phyloP scores from a whole-genome alignment of 1,284 basidiomycete genomes.

The Calocybe gambosa region DNA sequence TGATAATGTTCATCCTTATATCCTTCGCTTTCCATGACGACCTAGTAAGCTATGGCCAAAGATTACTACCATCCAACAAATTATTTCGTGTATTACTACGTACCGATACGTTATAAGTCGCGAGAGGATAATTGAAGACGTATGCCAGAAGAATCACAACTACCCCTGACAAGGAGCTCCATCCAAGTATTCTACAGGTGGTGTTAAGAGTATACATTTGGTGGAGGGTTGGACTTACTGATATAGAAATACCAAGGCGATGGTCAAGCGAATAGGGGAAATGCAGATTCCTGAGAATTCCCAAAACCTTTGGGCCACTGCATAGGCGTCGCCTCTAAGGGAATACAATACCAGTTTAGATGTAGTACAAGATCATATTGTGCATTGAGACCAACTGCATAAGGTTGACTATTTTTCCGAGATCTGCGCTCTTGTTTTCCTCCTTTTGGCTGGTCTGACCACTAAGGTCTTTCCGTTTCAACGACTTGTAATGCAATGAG shows the following conservation, averaged over 20 bases:
- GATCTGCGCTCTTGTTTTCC: slow-evolving; percentile 44
- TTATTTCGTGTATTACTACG: slow-evolving; percentile 17
- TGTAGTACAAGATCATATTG: background rate
- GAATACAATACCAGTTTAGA: background rate
- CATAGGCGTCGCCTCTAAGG: slow-evolving; percentile 59
- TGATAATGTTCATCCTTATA: slow-evolving; percentile 68
- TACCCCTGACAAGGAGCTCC: slow-evolving; percentile 78
- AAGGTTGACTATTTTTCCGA: slow-evolving; percentile 68
- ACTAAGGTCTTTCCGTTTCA: slow-evolving; percentile 55
- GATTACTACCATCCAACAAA: background rate
- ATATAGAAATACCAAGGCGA: slow-evolving; percentile 73
- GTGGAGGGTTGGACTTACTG: slow-evolving; percentile 38
- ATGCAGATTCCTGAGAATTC: slow-evolving; percentile 62
- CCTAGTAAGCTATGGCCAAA: slow-evolving; percentile 42
- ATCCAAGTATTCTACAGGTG: slow-evolving; percentile 64
- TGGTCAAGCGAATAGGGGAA: slow-evolving; percentile 68
- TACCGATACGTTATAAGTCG: slow-evolving; percentile 61
- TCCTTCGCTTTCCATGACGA: slow-evolving; percentile 69
- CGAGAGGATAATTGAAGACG: slow-evolving; percentile 59
- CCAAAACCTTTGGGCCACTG: slow-evolving; percentile 69
- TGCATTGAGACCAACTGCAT: slow-evolving; percentile 48
- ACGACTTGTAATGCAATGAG: slow-evolving; percentile 65
- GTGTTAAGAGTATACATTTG: background rate
- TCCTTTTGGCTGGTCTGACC: slow-evolving; percentile 43
- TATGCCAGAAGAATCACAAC: slow-evolving; percentile 63